Evolutionary conservation across 306 rosid genomes (phyloP).

Genomic region (Bauhinia variegata): DNA sequence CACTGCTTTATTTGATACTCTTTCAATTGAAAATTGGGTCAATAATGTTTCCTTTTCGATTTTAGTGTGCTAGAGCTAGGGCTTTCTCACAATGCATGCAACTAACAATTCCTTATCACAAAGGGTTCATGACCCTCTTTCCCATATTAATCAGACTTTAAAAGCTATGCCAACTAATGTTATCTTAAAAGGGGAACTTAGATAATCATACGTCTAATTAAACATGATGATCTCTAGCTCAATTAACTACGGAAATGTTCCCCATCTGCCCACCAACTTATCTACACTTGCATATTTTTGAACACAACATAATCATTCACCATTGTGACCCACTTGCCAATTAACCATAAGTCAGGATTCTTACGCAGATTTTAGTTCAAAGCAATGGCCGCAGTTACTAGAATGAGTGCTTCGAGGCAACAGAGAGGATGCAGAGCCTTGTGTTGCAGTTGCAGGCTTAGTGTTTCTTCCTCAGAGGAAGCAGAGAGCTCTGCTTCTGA

Average conservation of each 20-base stretch:
- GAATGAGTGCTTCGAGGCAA: slow-evolving; percentile 66
- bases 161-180: slow-evolving; percentile 49
- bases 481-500: slow-evolving; percentile 67
- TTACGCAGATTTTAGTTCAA: slow-evolving; percentile 47
- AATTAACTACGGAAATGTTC: slow-evolving; percentile 56
- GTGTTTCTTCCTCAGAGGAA: slow-evolving; percentile 90
- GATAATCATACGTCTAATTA: slow-evolving; percentile 52
- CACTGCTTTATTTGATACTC: slow-evolving; percentile 25
- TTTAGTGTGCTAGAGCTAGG: slow-evolving; percentile 35
- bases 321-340: slow-evolving; percentile 64
- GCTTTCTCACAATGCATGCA: slow-evolving; percentile 28
- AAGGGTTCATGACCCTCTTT: slow-evolving; percentile 30
- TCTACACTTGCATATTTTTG: slow-evolving; percentile 30
- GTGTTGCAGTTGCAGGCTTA: slow-evolving; percentile 81
- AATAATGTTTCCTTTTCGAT: slow-evolving; percentile 22
- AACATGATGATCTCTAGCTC: slow-evolving; percentile 57
- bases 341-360: slow-evolving; percentile 61
- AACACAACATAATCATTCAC: slow-evolving; percentile 60
- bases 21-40: slow-evolving; percentile 17
- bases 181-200: slow-evolving; percentile 51
- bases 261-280: slow-evolving; percentile 49
- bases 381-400: slow-evolving; percentile 29
- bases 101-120: slow-evolving; percentile 28
- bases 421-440: slow-evolving; percentile 65
- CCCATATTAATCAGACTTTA: slow-evolving; percentile 28